Percentiles rank a stretch among this genome's conserved stretches.
Conservation (phyloP, 306 rosid genomes). For the Dalbergia cultrata region DNA sequence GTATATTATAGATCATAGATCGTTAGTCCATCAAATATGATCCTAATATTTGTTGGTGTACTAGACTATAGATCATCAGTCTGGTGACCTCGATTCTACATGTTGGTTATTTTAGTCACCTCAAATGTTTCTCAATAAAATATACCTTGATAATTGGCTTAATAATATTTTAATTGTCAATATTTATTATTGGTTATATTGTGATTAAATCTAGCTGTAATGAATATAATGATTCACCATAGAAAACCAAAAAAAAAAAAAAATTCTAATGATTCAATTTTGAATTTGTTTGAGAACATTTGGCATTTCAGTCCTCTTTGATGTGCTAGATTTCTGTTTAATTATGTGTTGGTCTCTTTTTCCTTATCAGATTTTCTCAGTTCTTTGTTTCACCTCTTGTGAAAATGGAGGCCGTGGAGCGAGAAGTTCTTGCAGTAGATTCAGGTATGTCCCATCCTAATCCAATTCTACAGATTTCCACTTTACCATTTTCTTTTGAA, state of each 20-base stretch:
- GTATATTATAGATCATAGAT: not conserved
- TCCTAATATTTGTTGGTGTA: slow-evolving; percentile 19
- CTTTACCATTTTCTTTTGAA: not conserved
- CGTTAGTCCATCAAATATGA: not conserved
- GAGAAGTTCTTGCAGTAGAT: slow-evolving; percentile 97
- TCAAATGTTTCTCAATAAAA: not conserved
- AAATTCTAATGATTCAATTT: not conserved
- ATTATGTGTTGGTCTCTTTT: slow-evolving; percentile 40
- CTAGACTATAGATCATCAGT: slow-evolving; percentile 20
- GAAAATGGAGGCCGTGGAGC: slow-evolving; percentile 92
- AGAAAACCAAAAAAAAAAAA: no score
- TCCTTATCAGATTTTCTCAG: slow-evolving; percentile 81
- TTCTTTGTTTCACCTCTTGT: slow-evolving; percentile 96
- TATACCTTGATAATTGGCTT: slow-evolving; percentile 11
- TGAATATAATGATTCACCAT: not conserved
- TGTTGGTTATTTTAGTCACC: slow-evolving; percentile 24
- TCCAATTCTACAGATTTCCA: slow-evolving; percentile 31
- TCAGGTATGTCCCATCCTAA: slow-evolving; percentile 70
- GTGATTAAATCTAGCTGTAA: slow-evolving; percentile 17
- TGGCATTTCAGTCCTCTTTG: slow-evolving; percentile 16
- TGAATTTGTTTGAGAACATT: slow-evolving; percentile 5
- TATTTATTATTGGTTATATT: slow-evolving; percentile 23
- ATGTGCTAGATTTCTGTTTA: slow-evolving; percentile 40
- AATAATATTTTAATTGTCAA: slow-evolving; percentile 23
- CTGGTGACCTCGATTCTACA: slow-evolving; percentile 1